These are phyloP conservation scores for Dendrobium chrysotoxum DNA, from an alignment of 106 monocot species.

Conservation along the genomic window DNA sequence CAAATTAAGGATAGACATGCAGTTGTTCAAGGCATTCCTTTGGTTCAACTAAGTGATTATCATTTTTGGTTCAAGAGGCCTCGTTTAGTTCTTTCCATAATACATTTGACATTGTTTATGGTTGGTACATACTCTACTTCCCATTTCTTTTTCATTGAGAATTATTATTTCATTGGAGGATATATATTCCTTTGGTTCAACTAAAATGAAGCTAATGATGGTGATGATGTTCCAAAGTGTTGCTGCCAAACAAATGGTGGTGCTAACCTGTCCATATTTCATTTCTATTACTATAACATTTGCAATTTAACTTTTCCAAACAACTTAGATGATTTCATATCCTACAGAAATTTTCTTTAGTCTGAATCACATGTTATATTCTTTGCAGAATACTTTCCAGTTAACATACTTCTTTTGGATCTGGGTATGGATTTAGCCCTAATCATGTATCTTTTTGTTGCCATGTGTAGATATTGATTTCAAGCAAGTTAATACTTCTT, in stretches of 20 bases:
- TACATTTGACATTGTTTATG: constrained; percentile 86
- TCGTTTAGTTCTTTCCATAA: constrained; percentile 54
- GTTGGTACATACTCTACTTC: constrained; percentile 13
- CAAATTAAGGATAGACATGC: constrained; percentile 66
- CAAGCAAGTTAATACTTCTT: neutral
- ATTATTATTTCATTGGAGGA: neutral
- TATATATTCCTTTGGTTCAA: no score
- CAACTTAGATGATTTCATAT: neutral
- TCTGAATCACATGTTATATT: constrained; percentile 2
- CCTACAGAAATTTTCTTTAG: neutral
- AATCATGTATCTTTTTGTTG: neutral
- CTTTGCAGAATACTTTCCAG: constrained; percentile 86
- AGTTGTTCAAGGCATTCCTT: constrained; percentile 81
- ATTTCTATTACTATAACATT: no score
- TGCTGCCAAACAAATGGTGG: no score
- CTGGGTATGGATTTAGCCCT: constrained; percentile 48
- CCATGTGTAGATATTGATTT: neutral
- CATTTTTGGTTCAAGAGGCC: constrained; percentile 90
- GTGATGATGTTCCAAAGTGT: no score
- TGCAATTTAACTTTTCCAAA: neutral
- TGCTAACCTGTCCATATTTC: no score
- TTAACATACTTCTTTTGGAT: constrained; percentile 82
- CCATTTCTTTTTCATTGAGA: neutral
- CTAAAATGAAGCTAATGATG: no score
- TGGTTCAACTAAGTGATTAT: constrained; percentile 62